Evolutionary conservation across 164 flowering plant species (phyloP).

Genomic region (Vitis rupestris): DNA sequence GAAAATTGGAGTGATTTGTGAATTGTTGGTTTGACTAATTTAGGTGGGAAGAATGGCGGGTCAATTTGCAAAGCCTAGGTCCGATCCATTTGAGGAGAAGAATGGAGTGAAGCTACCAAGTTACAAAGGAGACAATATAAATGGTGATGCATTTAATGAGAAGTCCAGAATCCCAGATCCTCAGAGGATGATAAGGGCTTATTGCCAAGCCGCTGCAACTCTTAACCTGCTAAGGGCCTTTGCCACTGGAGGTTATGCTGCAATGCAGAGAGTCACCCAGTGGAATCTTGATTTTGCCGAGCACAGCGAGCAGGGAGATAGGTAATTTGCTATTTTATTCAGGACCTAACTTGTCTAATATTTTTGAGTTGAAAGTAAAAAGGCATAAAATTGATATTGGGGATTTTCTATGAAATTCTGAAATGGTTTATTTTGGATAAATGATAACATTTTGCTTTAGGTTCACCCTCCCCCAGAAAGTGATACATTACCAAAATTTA

Average conservation of each 20-base stretch:
- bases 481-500: background rate
- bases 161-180: constrained; percentile 50
- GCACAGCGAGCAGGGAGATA: constrained; percentile 50
- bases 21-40: background rate
- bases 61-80: constrained; percentile 48
- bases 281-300: constrained; percentile 51
- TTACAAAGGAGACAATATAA: constrained; percentile 48
- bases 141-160: constrained; percentile 42
- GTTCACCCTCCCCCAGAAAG: too few relatives aligned
- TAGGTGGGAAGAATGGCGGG: constrained; percentile 57
- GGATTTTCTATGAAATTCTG: too few relatives aligned
- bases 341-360: too few relatives aligned
- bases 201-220: constrained; percentile 40
- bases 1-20: background rate
- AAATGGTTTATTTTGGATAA: too few relatives aligned
- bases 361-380: too few relatives aligned
- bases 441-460: too few relatives aligned
- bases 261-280: constrained; percentile 49
- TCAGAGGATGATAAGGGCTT: constrained; percentile 43
- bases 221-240: constrained; percentile 45
- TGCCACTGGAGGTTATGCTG: constrained; percentile 52
- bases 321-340: constrained; percentile 16
- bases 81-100: constrained; percentile 36
- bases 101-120: constrained; percentile 49
- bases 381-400: too few relatives aligned